A percentile compares a stretch with the other conserved stretches of the same genome.
Conservation (phyloP, 2,329 filamentous ascomycete species). For the Hypoxylon sp. region DNA sequence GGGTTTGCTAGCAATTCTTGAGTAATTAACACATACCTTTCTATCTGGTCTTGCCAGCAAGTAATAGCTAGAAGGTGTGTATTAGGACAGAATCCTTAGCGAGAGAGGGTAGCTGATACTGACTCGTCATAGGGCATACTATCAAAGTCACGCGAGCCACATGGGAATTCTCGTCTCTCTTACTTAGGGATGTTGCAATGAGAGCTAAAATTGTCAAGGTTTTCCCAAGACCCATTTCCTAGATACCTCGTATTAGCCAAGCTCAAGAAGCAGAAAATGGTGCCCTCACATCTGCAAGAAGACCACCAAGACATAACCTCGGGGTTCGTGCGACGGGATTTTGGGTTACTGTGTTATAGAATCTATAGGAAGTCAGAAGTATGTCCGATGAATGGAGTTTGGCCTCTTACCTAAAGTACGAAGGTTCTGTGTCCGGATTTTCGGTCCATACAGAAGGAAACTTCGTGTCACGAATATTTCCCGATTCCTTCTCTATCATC, state of each 20-base stretch:
- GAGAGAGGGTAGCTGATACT: neutral
- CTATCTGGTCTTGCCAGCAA: conserved; percentile 33
- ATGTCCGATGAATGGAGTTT: neutral
- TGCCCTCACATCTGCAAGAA: conserved; percentile 34
- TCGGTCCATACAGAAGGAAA: conserved; percentile 34
- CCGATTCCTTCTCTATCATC: conserved; percentile 38
- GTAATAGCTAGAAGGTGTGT: conserved; percentile 15
- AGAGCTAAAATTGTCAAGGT: conserved; percentile 30
- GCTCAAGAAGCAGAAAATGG: neutral
- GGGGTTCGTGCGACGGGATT: neutral
- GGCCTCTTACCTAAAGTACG: conserved; percentile 13
- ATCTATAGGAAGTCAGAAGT: conserved; percentile 21
- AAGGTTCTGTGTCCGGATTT: neutral
- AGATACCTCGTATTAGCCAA: neutral
- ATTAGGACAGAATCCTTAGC: neutral
- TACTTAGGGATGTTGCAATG: conserved; percentile 21
- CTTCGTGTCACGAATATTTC: conserved; percentile 21
- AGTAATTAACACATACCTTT: conserved; percentile 4
- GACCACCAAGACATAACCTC: conserved; percentile 34
- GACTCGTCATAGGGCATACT: conserved; percentile 32
- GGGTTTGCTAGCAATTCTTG: neutral
- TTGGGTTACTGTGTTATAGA: conserved; percentile 29
- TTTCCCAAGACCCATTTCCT: conserved; percentile 41
- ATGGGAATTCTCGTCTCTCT: neutral
- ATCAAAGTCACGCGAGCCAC: conserved; percentile 10